Conservation (phyloP, 129 eudicot genomes). For the sunflower (Helianthus annuus) region DNA sequence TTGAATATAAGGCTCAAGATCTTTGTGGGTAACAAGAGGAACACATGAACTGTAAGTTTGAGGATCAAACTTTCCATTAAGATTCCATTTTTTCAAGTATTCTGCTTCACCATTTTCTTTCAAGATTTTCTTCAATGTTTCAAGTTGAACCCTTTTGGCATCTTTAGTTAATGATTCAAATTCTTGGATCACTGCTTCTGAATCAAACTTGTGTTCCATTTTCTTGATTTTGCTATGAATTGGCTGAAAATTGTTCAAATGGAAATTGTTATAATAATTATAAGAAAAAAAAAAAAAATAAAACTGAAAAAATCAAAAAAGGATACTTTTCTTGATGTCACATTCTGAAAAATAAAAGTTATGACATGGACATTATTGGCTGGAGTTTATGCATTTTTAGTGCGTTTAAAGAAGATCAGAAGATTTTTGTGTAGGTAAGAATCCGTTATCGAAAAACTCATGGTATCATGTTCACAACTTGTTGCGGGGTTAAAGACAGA, state of each 20-base stretch:
- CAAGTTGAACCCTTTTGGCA: constrained; percentile 71
- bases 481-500: too few species aligned
- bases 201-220: constrained; percentile 55
- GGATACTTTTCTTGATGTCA: neutral
- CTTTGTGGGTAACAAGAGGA: constrained; percentile 75
- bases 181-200: constrained; percentile 51
- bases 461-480: too few species aligned
- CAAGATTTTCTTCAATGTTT: constrained; percentile 70
- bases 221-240: constrained; percentile 10
- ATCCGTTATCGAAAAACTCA: too few species aligned
- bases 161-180: constrained; percentile 72
- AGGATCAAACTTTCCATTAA: constrained; percentile 67
- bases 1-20: constrained; percentile 83
- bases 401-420: neutral
- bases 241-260: neutral
- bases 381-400: neutral
- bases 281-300: neutral
- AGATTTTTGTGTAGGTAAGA: too few species aligned
- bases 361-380: neutral
- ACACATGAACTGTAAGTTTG: constrained; percentile 58
- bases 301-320: neutral
- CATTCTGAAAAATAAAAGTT: constrained; percentile 14
- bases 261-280: neutral
- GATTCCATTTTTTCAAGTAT: constrained; percentile 60
- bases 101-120: constrained; percentile 68